Conservation (phyloP, 495 filamentous ascomycete genomes). For the Pyronema domesticum region DNA sequence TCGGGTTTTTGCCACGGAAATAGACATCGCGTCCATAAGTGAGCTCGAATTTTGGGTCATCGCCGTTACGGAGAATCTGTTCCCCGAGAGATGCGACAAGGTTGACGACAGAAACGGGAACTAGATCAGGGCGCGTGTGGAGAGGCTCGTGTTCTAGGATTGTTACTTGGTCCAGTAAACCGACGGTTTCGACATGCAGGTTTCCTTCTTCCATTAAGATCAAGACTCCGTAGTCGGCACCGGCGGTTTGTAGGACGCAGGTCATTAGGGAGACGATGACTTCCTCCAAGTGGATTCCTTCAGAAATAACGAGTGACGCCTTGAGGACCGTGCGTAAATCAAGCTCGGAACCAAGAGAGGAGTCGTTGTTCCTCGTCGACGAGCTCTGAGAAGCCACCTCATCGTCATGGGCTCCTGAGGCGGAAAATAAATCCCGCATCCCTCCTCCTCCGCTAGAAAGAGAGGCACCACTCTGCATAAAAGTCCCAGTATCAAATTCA, state of each 20-base stretch:
- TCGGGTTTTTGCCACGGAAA: constrained; percentile 17
- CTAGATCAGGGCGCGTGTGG: constrained; percentile 20
- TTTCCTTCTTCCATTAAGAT: constrained; percentile 23
- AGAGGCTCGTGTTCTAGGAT: constrained; percentile 24
- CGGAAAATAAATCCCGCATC: constrained; percentile 15
- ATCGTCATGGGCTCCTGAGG: constrained; percentile 19
- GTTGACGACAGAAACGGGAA: constrained; percentile 24
- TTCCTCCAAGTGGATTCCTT: constrained; percentile 24
- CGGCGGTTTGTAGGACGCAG: constrained; percentile 22
- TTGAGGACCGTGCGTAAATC: constrained; percentile 24
- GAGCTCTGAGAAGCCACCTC: constrained; percentile 18
- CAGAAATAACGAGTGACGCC: constrained; percentile 22
- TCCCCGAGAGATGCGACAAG: constrained; percentile 23
- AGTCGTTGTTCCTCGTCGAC: constrained; percentile 19
- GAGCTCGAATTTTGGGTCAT: constrained; percentile 23
- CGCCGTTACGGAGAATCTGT: constrained; percentile 22
- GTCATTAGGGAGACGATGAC: constrained; percentile 25
- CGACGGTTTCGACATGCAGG: constrained; percentile 23
- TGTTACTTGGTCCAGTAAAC: constrained; percentile 21
- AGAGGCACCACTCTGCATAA: constrained; percentile 22
- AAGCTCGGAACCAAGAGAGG: constrained; percentile 21
- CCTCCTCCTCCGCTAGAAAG: constrained; percentile 23
- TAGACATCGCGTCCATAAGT: constrained; percentile 23
- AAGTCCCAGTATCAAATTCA: constrained; percentile 11
- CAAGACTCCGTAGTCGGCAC: constrained; percentile 24